These are phyloP conservation scores for Monilinia aucupariae DNA, from an alignment of 2,329 filamentous ascomycete species.

Conservation along the genomic window DNA sequence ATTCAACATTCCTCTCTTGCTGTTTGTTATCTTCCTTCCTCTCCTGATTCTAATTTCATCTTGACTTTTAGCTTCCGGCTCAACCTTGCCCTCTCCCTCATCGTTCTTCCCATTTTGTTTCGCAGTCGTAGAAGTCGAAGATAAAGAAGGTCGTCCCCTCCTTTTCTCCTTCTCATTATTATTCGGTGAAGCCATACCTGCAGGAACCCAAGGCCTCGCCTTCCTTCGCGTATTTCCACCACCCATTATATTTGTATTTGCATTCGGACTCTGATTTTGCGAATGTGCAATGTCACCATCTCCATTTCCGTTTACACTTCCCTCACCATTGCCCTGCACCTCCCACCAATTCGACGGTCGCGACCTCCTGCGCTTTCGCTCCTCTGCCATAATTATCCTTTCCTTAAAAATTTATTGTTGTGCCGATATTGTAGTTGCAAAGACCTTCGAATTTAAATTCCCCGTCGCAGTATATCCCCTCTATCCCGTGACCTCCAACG, in stretches of 20 bases:
- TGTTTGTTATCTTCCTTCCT: background rate
- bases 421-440: background rate
- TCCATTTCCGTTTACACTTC: background rate
- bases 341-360: constrained; percentile 32
- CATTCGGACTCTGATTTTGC: constrained; percentile 15
- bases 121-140: background rate
- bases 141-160: background rate
- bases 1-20: background rate
- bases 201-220: background rate
- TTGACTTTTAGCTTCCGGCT: background rate
- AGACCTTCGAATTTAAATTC: background rate
- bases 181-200: background rate
- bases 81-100: no score
- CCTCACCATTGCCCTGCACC: constrained; percentile 5
- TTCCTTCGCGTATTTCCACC: constrained; percentile 4
- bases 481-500: background rate
- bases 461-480: background rate
- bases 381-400: constrained; percentile 14
- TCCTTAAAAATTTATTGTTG: background rate
- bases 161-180: constrained; percentile 4
- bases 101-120: background rate
- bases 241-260: background rate
- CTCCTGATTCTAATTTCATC: background rate
- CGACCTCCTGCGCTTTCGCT: constrained; percentile 27
- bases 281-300: background rate